Evolutionary conservation across 2,329 filamentous ascomycete genomes (phyloP).

Genomic region (Curvularia lunata): DNA sequence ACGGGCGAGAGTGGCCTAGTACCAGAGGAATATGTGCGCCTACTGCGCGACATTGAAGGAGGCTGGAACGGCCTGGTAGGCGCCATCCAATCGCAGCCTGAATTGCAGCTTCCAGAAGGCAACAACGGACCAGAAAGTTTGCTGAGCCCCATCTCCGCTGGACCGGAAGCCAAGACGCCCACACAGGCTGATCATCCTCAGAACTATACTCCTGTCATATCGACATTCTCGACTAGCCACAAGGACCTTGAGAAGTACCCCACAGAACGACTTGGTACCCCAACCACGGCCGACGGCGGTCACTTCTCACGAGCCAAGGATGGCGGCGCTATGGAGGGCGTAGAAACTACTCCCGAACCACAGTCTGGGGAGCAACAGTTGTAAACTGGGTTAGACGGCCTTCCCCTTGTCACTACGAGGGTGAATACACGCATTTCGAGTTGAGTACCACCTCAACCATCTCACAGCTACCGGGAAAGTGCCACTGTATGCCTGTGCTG

Average conservation of each 20-base stretch:
- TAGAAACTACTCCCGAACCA: constrained; percentile 28
- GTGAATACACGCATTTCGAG: background rate
- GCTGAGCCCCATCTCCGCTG: constrained; percentile 42
- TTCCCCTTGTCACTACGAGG: constrained; percentile 1
- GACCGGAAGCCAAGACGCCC: constrained; percentile 49
- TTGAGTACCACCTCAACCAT: background rate
- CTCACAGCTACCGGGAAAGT: background rate
- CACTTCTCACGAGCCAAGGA: constrained; percentile 29
- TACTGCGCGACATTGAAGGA: constrained; percentile 91
- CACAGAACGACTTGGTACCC: constrained; percentile 50
- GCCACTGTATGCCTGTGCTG: background rate
- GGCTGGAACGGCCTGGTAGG: constrained; percentile 64
- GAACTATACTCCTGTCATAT: constrained; percentile 55
- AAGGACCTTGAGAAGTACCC: constrained; percentile 58
- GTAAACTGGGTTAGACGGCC: constrained; percentile 8
- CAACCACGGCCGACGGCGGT: constrained; percentile 38
- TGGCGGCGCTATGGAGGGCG: constrained; percentile 36
- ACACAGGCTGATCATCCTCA: constrained; percentile 47
- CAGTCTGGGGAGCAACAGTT: constrained; percentile 19
- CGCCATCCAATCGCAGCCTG: constrained; percentile 25
- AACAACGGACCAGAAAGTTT: constrained; percentile 36
- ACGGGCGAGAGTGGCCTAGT: constrained; percentile 93
- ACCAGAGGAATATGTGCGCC: constrained; percentile 92
- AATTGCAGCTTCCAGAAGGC: constrained; percentile 22
- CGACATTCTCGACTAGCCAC: constrained; percentile 59